Percentiles rank a stretch among this genome's conserved stretches.
phyloP scores from a whole-genome alignment of 2,329 filamentous ascomycete species.

The Gnomoniopsis smithogilvyi region DNA sequence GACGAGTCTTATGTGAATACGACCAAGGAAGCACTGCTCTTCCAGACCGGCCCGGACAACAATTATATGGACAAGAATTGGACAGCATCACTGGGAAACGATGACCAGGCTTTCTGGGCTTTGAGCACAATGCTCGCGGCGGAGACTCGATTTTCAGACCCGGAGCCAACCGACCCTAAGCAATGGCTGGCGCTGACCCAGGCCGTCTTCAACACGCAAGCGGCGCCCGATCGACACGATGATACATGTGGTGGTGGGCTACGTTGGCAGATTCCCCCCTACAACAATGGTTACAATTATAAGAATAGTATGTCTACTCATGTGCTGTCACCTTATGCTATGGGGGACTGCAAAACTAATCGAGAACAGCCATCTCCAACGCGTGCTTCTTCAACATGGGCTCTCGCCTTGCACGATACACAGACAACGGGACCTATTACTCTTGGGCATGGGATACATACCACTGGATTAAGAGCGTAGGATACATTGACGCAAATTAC shows the following conservation, averaged over 20 bases:
- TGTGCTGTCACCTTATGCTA: background rate
- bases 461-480: conserved; percentile 51
- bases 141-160: conserved; percentile 9
- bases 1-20: conserved; percentile 42
- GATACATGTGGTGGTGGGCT: conserved; percentile 11
- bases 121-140: conserved; percentile 14
- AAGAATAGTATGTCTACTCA: conserved; percentile 1
- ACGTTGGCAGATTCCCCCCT: conserved; percentile 10
- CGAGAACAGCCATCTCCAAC: conserved; percentile 35
- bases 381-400: conserved; percentile 48
- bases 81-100: conserved; percentile 13
- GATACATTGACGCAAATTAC: conserved; percentile 52
- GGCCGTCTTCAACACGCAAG: conserved; percentile 13
- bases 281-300: conserved; percentile 11
- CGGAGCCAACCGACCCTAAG: background rate
- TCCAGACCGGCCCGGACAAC: conserved; percentile 40
- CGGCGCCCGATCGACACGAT: conserved; percentile 9
- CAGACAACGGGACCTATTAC: conserved; percentile 52
- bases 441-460: conserved; percentile 54
- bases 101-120: conserved; percentile 17
- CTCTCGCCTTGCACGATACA: conserved; percentile 61
- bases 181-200: conserved; percentile 15
- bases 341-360: background rate
- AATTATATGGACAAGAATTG: conserved; percentile 15
- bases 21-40: conserved; percentile 37